A percentile compares a stretch with the other conserved stretches of the same genome.
These are phyloP conservation scores for Chalaropsis thielavioides DNA, from an alignment of 2,329 filamentous ascomycete genomes.

Conservation along the genomic window DNA sequence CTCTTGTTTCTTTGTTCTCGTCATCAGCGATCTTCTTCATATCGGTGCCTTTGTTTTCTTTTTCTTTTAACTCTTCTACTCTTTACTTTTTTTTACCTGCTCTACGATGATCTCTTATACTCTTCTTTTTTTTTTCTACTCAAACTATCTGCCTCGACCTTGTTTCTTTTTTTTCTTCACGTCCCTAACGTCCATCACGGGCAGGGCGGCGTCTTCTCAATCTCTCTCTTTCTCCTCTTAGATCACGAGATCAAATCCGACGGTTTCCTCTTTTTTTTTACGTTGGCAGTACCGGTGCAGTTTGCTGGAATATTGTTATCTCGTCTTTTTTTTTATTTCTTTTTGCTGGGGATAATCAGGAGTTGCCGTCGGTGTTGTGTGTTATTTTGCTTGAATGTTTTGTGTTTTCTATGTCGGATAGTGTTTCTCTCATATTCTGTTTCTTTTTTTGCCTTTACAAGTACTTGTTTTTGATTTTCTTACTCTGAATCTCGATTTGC, in stretches of 20 bases:
- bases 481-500: neutral
- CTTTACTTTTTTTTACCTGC: neutral
- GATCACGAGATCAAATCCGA: neutral
- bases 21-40: neutral
- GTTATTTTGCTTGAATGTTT: neutral
- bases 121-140: neutral
- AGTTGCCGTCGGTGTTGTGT: neutral
- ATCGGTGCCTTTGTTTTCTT: neutral
- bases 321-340: neutral
- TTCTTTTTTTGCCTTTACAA: neutral
- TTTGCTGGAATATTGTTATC: neutral
- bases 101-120: neutral
- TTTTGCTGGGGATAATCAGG: neutral
- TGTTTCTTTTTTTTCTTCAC: neutral
- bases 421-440: neutral
- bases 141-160: neutral
- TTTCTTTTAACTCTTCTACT: neutral
- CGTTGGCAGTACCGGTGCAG: neutral
- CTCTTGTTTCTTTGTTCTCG: neutral
- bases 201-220: too few relatives aligned
- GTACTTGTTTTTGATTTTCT: neutral
- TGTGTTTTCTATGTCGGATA: neutral
- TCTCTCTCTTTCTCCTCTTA: neutral
- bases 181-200: too few relatives aligned
- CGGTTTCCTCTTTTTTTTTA: neutral